Base-by-base conservation (phyloP, 495 filamentous ascomycete genomes). In the Daldinia decipiens region DNA sequence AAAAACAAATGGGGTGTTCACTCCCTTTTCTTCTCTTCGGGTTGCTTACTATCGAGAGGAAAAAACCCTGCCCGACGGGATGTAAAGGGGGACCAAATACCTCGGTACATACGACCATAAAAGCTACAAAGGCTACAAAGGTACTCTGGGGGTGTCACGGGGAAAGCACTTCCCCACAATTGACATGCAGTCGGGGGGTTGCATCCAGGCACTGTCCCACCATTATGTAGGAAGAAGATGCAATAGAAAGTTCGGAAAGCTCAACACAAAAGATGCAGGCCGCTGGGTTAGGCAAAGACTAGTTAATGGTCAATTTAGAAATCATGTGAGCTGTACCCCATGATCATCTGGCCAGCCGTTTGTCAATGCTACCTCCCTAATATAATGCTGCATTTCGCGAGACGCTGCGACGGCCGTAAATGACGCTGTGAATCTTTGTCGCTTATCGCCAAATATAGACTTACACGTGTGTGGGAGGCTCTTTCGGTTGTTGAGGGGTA, bases 221-320 rank as follows among this genome's bases (percentile, higher is more conserved):
- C 52, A 54, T 59, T 53, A 59, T 43, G 21, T 59, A 32, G 17
- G 26, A n/a, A 51, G 39, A 27, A 56, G 54, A 62, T 72, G 69
- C 69, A 67, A 62, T 68, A 60, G 54, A 54, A 55, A 60, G 63
- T 64, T 59, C 65, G 58, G 21, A 56, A 51, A 56, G 26, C 15
- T 31, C 36, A 15, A 63, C 21, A 53, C 47, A 65, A 39, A 36
- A 36, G 29, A 61, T 73, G 70, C 70, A 68, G 43, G 61, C 4
- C 51, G 70, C 70, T 73, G 65, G 70, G 70, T 68, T 73, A 73
- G 70, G 70, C 70, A 69, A 73, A 65, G 50, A 65, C 55, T 53
- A 66, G 56, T 65, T 61, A 66, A 64, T 27, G 55, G 39, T 26
- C 55, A 72, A 72, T 72, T 51, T 72, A 68, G 9, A 56, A 59